Evolutionary conservation across 1,284 basidiomycete species (phyloP).

Genomic region (Naganishia albida): DNA sequence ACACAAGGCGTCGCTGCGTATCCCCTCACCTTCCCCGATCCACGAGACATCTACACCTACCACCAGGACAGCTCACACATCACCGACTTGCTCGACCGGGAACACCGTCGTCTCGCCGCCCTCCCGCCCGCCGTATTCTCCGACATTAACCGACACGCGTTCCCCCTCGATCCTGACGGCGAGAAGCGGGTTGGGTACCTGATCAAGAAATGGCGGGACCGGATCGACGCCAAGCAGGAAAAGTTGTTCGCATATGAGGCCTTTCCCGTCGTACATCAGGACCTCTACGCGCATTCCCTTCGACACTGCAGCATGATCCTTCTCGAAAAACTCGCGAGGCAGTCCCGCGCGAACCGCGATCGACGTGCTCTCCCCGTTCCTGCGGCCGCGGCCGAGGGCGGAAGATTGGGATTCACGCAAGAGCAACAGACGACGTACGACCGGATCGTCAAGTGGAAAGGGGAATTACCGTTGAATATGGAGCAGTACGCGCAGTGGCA

Average conservation of each 20-base stretch:
- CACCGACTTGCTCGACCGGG: constrained; percentile 5
- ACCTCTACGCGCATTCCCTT: neutral
- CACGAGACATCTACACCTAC: constrained; percentile 12
- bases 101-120: neutral
- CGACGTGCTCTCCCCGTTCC: no score
- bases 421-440: constrained; percentile 2
- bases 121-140: neutral
- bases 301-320: neutral
- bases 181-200: neutral
- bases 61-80: neutral
- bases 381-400: neutral
- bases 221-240: neutral
- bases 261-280: neutral
- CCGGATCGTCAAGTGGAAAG: constrained; percentile 6
- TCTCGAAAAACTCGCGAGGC: neutral
- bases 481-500: constrained; percentile 8
- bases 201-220: neutral
- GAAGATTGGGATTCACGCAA: neutral
- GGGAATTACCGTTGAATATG: constrained; percentile 3
- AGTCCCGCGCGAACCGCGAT: neutral
- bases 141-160: neutral
- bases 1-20: constrained; percentile 8
- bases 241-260: neutral
- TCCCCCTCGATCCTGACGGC: neutral
- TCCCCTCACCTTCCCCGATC: constrained; percentile 16